Conservation (phyloP, 1,139 yeast species). For the Saccharomyces hybrid region DNA sequence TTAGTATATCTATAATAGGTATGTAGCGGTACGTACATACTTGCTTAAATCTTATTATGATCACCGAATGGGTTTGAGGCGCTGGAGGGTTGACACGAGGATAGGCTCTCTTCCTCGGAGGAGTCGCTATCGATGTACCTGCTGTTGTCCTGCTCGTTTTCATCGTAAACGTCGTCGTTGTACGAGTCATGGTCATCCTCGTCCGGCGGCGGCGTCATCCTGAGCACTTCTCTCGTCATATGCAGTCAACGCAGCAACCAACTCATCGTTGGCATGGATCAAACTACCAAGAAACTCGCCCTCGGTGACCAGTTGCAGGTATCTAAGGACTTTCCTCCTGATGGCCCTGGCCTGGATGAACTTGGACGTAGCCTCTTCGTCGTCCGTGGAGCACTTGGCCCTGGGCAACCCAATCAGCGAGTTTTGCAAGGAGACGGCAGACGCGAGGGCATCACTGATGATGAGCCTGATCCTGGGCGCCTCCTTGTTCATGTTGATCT, state of each 20-base stretch:
- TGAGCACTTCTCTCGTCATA: constrained; percentile 55
- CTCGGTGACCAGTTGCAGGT: constrained; percentile 68
- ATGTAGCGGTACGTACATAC: not conserved
- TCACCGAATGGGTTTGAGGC: constrained; percentile 26
- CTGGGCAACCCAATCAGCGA: constrained; percentile 50
- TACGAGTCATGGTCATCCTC: constrained; percentile 14
- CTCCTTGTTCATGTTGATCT: constrained; percentile 61
- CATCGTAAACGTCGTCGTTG: constrained; percentile 7
- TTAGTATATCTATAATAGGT: not conserved
- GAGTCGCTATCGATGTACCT: not conserved
- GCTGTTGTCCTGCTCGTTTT: constrained; percentile 7
- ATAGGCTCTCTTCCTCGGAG: constrained; percentile 4
- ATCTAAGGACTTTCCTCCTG: constrained; percentile 69
- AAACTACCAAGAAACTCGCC: constrained; percentile 83
- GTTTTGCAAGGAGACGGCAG: constrained; percentile 66
- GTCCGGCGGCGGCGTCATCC: constrained; percentile 29
- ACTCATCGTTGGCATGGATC: constrained; percentile 81
- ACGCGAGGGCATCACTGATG: constrained; percentile 70
- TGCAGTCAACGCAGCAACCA: constrained; percentile 61
- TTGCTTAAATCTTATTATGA: constrained; percentile 16
- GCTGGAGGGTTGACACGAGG: constrained; percentile 10
- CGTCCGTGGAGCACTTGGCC: constrained; percentile 53
- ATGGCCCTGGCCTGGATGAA: constrained; percentile 71
- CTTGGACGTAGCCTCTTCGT: constrained; percentile 47
- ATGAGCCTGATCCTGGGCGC: constrained; percentile 62